These are phyloP conservation scores for Cyberlindnera nakhonratchasimensis DNA, from an alignment of 805 yeast species.

Conservation along the genomic window DNA sequence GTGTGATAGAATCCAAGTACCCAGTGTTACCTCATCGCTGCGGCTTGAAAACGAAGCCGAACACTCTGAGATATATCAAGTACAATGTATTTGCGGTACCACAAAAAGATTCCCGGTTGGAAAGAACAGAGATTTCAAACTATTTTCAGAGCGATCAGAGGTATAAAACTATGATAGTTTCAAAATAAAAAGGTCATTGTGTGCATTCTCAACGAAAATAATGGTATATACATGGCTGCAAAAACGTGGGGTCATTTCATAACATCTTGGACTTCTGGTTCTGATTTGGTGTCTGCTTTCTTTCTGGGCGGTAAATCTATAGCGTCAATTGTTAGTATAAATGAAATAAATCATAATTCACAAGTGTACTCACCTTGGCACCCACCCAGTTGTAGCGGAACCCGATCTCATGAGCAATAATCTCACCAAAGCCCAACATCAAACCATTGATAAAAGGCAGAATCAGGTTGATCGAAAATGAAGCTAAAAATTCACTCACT, in stretches of 20 bases:
- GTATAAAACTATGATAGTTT: not conserved
- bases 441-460: constrained; percentile 90
- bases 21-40: constrained; percentile 42
- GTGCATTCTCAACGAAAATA: no score
- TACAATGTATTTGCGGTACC: constrained; percentile 51
- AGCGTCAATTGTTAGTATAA: constrained; percentile 9
- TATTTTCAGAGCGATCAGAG: constrained; percentile 31
- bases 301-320: constrained; percentile 33
- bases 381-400: constrained; percentile 74
- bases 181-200: no score
- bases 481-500: constrained; percentile 10
- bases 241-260: constrained; percentile 3
- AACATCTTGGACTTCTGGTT: constrained; percentile 20
- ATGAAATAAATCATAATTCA: not conserved
- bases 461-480: constrained; percentile 68
- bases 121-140: constrained; percentile 41
- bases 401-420: constrained; percentile 89
- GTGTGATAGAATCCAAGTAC: constrained; percentile 51
- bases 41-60: constrained; percentile 43
- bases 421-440: constrained; percentile 95
- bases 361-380: constrained; percentile 47
- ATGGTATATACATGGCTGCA: not conserved
- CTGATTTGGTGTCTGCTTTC: constrained; percentile 29
- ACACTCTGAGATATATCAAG: constrained; percentile 45
- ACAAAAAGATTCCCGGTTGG: constrained; percentile 64